phyloP scores from a whole-genome alignment of 1,284 basidiomycete genomes.

The Moesziomyces aphidis region DNA sequence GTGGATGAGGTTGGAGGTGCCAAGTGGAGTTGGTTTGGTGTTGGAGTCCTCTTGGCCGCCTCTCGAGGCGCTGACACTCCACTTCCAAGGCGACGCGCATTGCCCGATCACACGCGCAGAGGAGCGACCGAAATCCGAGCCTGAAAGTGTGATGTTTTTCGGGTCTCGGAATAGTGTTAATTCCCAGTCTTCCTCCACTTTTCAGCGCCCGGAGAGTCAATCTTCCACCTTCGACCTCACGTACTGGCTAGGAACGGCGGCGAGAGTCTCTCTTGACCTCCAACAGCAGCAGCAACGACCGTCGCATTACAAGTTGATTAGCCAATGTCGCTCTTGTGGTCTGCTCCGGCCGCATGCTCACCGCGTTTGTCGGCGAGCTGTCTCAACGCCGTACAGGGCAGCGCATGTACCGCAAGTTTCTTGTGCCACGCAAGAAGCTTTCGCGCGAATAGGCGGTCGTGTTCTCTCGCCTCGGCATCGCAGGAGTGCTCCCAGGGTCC shows the following conservation, averaged over 20 bases:
- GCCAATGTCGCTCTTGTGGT: neutral
- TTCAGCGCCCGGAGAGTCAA: neutral
- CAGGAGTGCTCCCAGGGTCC: neutral
- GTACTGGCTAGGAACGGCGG: neutral
- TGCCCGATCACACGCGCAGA: slow-evolving; percentile 42
- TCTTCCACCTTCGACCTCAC: neutral
- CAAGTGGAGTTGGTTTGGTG: slow-evolving; percentile 2
- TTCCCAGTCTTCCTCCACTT: slow-evolving; percentile 25
- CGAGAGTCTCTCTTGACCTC: too few species aligned
- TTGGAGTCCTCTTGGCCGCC: slow-evolving; percentile 3
- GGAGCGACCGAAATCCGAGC: slow-evolving; percentile 8
- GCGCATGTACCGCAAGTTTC: too few species aligned
- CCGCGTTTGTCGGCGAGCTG: neutral
- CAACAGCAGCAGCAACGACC: too few species aligned
- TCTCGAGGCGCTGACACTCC: slow-evolving; percentile 25
- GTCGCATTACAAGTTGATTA: too few species aligned
- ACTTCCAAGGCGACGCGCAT: slow-evolving; percentile 45
- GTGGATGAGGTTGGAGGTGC: neutral
- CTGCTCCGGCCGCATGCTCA: neutral
- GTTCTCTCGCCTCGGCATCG: neutral
- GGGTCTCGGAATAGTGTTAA: slow-evolving; percentile 14
- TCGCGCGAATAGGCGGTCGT: neutral
- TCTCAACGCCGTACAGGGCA: neutral
- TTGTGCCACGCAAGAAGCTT: neutral
- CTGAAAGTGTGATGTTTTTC: neutral